Percentiles rank a stretch among this genome's conserved stretches.
Evolutionary conservation across 2,329 filamentous ascomycete genomes (phyloP).

Genomic region (Didymellaceae sp.): DNA sequence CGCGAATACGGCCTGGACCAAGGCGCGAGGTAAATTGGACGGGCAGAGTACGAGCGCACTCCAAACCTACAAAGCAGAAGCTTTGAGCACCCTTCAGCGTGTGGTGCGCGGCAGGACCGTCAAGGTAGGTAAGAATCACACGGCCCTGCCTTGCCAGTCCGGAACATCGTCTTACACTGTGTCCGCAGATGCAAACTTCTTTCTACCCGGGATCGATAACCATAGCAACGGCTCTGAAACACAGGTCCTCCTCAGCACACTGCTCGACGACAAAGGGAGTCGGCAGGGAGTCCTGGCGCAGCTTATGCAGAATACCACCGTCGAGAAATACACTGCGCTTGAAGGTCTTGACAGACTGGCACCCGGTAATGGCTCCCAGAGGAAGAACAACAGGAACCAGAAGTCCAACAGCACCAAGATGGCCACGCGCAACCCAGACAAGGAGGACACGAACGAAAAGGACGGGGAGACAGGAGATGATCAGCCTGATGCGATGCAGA

Average conservation of each 20-base stretch:
- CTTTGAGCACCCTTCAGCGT: slow-evolving; percentile 42
- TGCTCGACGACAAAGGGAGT: slow-evolving; percentile 39
- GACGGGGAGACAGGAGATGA: neutral
- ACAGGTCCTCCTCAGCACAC: slow-evolving; percentile 41
- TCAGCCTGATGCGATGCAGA: slow-evolving; percentile 46
- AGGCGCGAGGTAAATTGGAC: slow-evolving; percentile 39
- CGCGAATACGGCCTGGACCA: slow-evolving; percentile 52
- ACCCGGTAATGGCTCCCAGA: slow-evolving; percentile 19
- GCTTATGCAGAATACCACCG: slow-evolving; percentile 28
- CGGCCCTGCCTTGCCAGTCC: slow-evolving; percentile 1
- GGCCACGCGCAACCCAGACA: neutral
- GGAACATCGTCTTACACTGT: slow-evolving; percentile 1
- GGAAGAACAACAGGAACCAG: slow-evolving; percentile 7
- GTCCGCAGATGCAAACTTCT: slow-evolving; percentile 33
- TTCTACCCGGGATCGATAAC: slow-evolving; percentile 27
- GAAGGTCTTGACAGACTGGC: slow-evolving; percentile 32
- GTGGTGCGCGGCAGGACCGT: slow-evolving; percentile 45
- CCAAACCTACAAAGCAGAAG: slow-evolving; percentile 42
- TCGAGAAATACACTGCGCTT: slow-evolving; percentile 35
- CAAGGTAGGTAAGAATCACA: slow-evolving; percentile 46
- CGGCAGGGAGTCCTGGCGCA: slow-evolving; percentile 45
- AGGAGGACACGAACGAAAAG: neutral
- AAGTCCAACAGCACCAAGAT: slow-evolving; percentile 15
- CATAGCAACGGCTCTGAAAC: slow-evolving; percentile 21
- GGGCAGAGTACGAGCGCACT: slow-evolving; percentile 47